phyloP scores from a whole-genome alignment of 805 yeast species.

The Yarrowia phangngaensis region DNA sequence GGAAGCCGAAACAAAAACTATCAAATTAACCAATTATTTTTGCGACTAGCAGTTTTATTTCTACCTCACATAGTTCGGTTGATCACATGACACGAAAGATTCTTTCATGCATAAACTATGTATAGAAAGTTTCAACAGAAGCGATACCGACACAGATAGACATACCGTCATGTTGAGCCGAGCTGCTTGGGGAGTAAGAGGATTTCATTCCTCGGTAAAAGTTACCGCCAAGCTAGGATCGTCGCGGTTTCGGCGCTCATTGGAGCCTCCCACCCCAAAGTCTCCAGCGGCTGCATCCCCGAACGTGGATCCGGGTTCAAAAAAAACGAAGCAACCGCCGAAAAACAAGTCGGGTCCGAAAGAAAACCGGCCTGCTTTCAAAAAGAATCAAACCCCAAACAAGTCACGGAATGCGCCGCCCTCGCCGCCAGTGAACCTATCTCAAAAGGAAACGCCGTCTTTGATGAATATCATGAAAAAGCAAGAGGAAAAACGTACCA shows the following conservation, averaged over 20 bases:
- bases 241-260: conserved; percentile 15
- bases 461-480: not conserved
- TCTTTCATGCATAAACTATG: conserved; percentile 21
- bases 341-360: too few species aligned
- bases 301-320: not conserved
- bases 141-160: not conserved
- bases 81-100: conserved; percentile 24
- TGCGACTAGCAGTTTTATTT: too few species aligned
- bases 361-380: too few species aligned
- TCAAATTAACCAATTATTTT: too few species aligned
- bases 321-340: not conserved
- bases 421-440: not conserved
- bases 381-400: too few species aligned
- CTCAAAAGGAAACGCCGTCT: conserved; percentile 2
- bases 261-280: not conserved
- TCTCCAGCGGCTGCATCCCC: not conserved
- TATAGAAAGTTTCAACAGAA: conserved; percentile 9
- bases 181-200: conserved; percentile 13
- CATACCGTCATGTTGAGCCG: conserved; percentile 18
- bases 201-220: conserved; percentile 16
- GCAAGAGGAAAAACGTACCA: conserved; percentile 7
- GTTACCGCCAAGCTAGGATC: conserved; percentile 8
- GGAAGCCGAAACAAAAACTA: too few species aligned
- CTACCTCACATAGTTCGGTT: too few species aligned
- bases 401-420: not conserved